Evolutionary conservation across 2,329 filamentous ascomycete species (phyloP).

Genomic region (Cytospora piceicola): DNA sequence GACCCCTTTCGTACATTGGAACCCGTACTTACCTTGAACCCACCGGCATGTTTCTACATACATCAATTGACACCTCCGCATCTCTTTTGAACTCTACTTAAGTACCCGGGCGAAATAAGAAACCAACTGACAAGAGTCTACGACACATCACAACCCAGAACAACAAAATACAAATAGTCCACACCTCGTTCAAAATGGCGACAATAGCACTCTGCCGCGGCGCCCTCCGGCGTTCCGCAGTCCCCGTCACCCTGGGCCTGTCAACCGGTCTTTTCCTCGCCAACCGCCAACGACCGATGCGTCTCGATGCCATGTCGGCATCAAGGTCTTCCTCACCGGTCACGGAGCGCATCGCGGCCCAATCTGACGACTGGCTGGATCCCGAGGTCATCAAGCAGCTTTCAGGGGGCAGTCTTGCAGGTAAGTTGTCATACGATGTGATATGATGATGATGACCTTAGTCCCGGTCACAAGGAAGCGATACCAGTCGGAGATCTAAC

Average conservation of each 20-base stretch:
- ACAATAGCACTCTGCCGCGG: conserved; percentile 32
- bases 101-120: background rate
- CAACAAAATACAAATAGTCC: too few relatives aligned
- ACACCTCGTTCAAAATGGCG: conserved; percentile 16
- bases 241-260: conserved; percentile 35
- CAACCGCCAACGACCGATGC: conserved; percentile 38
- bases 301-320: conserved; percentile 35
- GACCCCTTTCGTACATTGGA: conserved; percentile 1
- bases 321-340: conserved; percentile 26
- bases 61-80: background rate
- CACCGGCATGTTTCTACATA: background rate
- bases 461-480: too few relatives aligned
- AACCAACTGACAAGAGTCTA: background rate
- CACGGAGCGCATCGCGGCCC: conserved; percentile 31
- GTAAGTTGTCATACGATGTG: conserved; percentile 39
- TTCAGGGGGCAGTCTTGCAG: conserved; percentile 58
- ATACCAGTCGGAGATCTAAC: background rate
- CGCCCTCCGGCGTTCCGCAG: conserved; percentile 33
- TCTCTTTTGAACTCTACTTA: background rate
- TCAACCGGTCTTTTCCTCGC: conserved; percentile 33
- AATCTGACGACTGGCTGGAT: conserved; percentile 36
- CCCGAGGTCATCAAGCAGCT: conserved; percentile 51
- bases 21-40: background rate
- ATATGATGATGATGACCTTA: background rate
- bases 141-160: too few relatives aligned